A percentile compares a stretch with the other conserved stretches of the same genome.
Evolutionary conservation across 2,329 filamentous ascomycete genomes (phyloP).

Genomic region (Cercospora brassicicola): DNA sequence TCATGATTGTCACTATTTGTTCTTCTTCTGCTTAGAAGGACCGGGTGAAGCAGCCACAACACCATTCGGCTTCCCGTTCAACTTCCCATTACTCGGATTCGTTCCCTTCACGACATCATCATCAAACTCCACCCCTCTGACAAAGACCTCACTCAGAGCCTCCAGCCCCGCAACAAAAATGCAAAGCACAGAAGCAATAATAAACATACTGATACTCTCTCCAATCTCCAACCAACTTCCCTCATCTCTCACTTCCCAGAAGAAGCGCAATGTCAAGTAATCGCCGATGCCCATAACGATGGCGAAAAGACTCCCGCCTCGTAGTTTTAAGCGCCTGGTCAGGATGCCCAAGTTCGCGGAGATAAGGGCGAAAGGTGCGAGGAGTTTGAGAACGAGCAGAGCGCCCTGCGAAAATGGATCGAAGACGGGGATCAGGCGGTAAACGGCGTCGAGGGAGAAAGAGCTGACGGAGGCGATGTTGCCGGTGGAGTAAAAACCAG

Average conservation of each 20-base stretch:
- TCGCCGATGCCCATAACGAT: constrained; percentile 89
- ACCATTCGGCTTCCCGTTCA: constrained; percentile 4
- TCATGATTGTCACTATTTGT: background rate
- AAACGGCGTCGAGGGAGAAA: constrained; percentile 89
- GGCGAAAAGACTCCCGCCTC: constrained; percentile 90
- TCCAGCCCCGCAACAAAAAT: constrained; percentile 89
- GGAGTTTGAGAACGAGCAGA: constrained; percentile 80
- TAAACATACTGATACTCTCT: constrained; percentile 92
- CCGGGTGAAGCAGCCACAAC: background rate
- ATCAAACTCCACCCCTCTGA: constrained; percentile 72
- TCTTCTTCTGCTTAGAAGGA: background rate
- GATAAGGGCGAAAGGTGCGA: constrained; percentile 90
- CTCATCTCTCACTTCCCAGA: constrained; percentile 95
- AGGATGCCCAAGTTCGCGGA: constrained; percentile 92
- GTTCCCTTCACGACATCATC: constrained; percentile 22
- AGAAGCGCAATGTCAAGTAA: constrained; percentile 90
- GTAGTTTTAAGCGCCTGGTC: constrained; percentile 78
- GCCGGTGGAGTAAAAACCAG: constrained; percentile 93
- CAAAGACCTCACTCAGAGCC: constrained; percentile 78
- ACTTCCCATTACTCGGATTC: constrained; percentile 6
- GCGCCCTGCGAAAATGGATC: constrained; percentile 90
- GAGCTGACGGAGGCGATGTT: constrained; percentile 93
- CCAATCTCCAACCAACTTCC: constrained; percentile 97
- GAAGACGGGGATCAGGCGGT: constrained; percentile 84
- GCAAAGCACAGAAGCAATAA: constrained; percentile 83